Percentiles rank a stretch among this genome's conserved stretches.
These are phyloP conservation scores for Colletotrichum theobromicola DNA, from an alignment of 2,329 filamentous ascomycete species.

Conservation along the genomic window DNA sequence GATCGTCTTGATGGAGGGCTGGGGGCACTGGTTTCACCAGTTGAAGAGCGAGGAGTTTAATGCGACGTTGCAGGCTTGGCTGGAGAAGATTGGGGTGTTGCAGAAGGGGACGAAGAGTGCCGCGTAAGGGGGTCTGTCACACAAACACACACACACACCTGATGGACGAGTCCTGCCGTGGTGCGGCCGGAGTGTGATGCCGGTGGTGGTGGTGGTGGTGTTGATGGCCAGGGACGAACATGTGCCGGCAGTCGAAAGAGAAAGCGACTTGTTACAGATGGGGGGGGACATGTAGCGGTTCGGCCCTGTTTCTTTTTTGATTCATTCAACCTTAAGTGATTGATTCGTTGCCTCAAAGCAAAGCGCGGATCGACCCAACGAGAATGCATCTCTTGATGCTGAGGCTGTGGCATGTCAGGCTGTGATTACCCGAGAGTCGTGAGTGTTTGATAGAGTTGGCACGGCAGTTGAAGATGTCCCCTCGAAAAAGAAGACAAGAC, in stretches of 20 bases:
- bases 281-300: background rate
- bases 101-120: background rate
- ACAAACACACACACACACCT: too few relatives aligned
- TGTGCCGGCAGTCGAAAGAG: background rate
- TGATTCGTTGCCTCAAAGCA: background rate
- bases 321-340: background rate
- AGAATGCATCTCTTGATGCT: background rate
- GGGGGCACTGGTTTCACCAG: constrained; percentile 16
- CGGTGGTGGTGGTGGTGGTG: background rate
- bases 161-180: background rate
- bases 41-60: constrained; percentile 4
- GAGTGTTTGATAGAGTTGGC: background rate
- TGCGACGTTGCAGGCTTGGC: background rate
- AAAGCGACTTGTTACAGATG: background rate
- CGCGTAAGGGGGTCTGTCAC: background rate
- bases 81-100: background rate
- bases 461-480: background rate
- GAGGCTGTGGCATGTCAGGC: background rate
- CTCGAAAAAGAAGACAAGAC: too few relatives aligned
- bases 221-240: background rate
- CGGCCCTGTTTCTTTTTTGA: background rate
- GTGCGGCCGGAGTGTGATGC: background rate
- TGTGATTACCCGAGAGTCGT: background rate
- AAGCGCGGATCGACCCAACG: background rate
- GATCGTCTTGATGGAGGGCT: constrained; percentile 4